Evolutionary conservation across 805 yeast species (phyloP), one percentile per base, ranked within the genome.

Genomic region (Wickerhamomyces bisporus): DNA sequence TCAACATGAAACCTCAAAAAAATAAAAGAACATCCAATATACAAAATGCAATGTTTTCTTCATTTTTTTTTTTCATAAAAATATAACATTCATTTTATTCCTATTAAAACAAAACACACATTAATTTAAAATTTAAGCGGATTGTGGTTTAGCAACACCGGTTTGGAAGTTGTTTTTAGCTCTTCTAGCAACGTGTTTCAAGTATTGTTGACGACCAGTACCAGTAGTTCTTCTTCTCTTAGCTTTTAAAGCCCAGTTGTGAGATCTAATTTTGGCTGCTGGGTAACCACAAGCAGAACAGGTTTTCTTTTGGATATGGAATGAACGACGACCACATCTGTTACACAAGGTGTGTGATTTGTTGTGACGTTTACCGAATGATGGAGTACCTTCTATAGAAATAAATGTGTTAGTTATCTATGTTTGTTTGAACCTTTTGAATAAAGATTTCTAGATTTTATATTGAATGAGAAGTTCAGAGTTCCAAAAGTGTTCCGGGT

Each of bases 151-250:
- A 59, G 81, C 79, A 58, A 71, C 76, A 70, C 88, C 86, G 62
- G 95, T 68, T 74, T 86, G 96, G 96, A 93, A 93, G 70, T 88
- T 95, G 82, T 91, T 91, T 86, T 89, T 86, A 86, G 91, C 91
- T 79, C 88, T 86, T 82, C 98, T 89, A 60, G 93, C 75, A 62
- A 93, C 95, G 74, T 81, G 82, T 81, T 91, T 93, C 74, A 93
- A 81, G 88, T 91, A 79, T 71, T 89, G 78, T 94, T 87, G 86
- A 79, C 98, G 94, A 76, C 98, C 98, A 71, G 98, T 81, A 80
- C 98, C 98, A 61, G 97, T 89, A 60, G 98, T 93, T 73, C 85
- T 84, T 86, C 98, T 88, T 87, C 98, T 88, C 84, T 89, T 86
- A 67, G 97, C 96, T 85, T 93, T 93, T 58, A 75, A 74, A 72